Percentiles rank a stretch among this genome's conserved stretches.
Conservation (phyloP, 805 yeast genomes). For the Starmerella floris region DNA sequence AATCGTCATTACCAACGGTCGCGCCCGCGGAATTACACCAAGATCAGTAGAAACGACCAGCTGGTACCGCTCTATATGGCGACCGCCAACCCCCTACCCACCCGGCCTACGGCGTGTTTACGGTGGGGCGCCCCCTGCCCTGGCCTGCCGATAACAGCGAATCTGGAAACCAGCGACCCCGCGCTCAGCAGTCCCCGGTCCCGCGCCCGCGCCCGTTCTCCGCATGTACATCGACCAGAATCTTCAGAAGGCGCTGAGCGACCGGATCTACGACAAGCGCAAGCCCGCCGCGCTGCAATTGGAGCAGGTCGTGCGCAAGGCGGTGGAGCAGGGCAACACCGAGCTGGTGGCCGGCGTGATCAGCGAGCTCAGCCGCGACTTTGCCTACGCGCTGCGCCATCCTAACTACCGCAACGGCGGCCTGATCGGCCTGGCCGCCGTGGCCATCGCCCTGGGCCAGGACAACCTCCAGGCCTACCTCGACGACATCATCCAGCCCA, state of each 20-base stretch:
- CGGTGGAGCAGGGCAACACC: conserved; percentile 45
- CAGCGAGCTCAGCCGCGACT: conserved; percentile 61
- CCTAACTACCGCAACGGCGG: conserved; percentile 91
- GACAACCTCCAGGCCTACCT: conserved; percentile 71
- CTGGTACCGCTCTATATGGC: too few relatives aligned
- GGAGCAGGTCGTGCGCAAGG: conserved; percentile 63
- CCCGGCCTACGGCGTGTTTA: too few relatives aligned
- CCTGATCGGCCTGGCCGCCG: conserved; percentile 87
- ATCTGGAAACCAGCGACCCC: too few relatives aligned
- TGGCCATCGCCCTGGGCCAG: conserved; percentile 78
- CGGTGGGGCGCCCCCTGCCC: too few relatives aligned
- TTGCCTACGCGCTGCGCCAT: conserved; percentile 70
- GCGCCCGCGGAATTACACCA: too few relatives aligned
- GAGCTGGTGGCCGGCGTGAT: conserved; percentile 49
- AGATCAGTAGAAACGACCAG: too few relatives aligned
- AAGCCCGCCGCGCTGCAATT: conserved; percentile 53
- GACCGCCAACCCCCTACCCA: too few relatives aligned
- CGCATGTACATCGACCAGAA: conserved; percentile 39
- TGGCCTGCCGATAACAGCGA: too few relatives aligned
- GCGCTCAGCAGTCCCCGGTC: too few relatives aligned
- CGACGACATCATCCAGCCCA: conserved; percentile 81
- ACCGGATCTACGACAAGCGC: conserved; percentile 63
- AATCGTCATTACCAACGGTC: too few relatives aligned
- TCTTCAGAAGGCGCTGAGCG: conserved; percentile 54
- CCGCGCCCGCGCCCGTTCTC: too few relatives aligned